phyloP scores from a whole-genome alignment of 208 protist genomes.

The Crithidia expoeki region DNA sequence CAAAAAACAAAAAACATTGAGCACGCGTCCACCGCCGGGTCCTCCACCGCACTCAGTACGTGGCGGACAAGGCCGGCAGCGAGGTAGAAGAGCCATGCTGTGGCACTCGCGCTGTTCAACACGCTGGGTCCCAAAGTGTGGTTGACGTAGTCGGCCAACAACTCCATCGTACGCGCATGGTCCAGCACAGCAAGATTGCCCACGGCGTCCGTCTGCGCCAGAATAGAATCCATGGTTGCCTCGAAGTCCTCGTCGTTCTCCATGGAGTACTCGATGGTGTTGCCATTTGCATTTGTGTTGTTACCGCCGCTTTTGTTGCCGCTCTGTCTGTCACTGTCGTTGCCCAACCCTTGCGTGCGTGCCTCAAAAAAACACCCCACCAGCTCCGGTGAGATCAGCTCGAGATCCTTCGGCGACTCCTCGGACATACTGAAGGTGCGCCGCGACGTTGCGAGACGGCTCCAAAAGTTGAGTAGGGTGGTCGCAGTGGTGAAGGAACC shows the following conservation, averaged over 20 bases:
- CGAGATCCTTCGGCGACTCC: slow-evolving; percentile 44
- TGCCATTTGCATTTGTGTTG: slow-evolving; percentile 7
- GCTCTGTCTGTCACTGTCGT: background rate
- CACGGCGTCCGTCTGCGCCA: slow-evolving; percentile 59
- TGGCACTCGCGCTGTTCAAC: slow-evolving; percentile 59
- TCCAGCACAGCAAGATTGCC: slow-evolving; percentile 58
- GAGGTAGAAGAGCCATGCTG: slow-evolving; percentile 83
- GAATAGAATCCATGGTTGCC: slow-evolving; percentile 51
- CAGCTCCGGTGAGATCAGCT: slow-evolving; percentile 51
- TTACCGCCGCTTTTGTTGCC: background rate
- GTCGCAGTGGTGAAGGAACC: slow-evolving; percentile 74
- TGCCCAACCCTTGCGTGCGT: slow-evolving; percentile 38
- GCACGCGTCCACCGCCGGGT: slow-evolving; percentile 42
- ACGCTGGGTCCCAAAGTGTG: slow-evolving; percentile 52
- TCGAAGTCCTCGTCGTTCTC: slow-evolving; percentile 49
- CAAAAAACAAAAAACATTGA: slow-evolving; percentile 70
- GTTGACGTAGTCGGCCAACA: slow-evolving; percentile 56
- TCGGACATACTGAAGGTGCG: slow-evolving; percentile 56
- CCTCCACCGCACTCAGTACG: slow-evolving; percentile 58
- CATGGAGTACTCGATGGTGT: slow-evolving; percentile 30
- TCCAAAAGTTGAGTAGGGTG: slow-evolving; percentile 76
- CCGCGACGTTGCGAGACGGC: slow-evolving; percentile 57
- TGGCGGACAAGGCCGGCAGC: slow-evolving; percentile 56
- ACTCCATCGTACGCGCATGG: slow-evolving; percentile 42
- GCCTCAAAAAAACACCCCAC: slow-evolving; percentile 55